phyloP scores from a whole-genome alignment of 352 stramenopile genomes.

The Phytophthora nicotianae region DNA sequence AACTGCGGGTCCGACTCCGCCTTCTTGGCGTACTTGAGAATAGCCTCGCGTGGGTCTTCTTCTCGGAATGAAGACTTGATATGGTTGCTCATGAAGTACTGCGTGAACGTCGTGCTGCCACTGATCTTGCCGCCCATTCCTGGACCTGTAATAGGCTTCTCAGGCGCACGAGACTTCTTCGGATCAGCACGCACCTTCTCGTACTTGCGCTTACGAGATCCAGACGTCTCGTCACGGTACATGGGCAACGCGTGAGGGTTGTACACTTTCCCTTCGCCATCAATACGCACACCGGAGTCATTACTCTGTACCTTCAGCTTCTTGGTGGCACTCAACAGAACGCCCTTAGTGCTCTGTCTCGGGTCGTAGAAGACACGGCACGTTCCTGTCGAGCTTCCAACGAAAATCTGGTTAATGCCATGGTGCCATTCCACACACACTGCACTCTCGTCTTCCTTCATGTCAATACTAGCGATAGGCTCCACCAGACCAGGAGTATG shows the following conservation, averaged over 20 bases:
- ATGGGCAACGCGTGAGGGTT: constrained; percentile 84
- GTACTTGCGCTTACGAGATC: constrained; percentile 73
- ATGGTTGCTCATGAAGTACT: constrained; percentile 90
- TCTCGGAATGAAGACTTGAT: constrained; percentile 87
- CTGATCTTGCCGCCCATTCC: constrained; percentile 83
- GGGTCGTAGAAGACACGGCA: constrained; percentile 81
- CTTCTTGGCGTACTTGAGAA: constrained; percentile 85
- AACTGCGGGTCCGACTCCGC: constrained; percentile 79
- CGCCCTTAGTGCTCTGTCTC: constrained; percentile 72
- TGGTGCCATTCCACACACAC: constrained; percentile 87
- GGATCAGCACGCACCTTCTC: constrained; percentile 70
- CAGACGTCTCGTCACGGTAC: constrained; percentile 69
- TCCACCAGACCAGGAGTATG: constrained; percentile 54
- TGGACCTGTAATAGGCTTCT: constrained; percentile 75
- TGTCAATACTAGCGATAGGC: constrained; percentile 66
- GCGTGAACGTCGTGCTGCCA: constrained; percentile 83
- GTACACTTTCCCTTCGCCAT: constrained; percentile 71
- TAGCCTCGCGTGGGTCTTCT: constrained; percentile 85
- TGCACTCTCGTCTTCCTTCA: constrained; percentile 82
- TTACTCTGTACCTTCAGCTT: constrained; percentile 63
- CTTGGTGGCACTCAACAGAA: constrained; percentile 82
- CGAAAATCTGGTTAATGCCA: constrained; percentile 84
- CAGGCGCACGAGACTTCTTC: constrained; percentile 74
- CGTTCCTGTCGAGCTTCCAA: constrained; percentile 64
- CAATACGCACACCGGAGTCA: constrained; percentile 73